Conservation (phyloP, 2,329 filamentous ascomycete species). For the Trichocomaceae sp. region DNA sequence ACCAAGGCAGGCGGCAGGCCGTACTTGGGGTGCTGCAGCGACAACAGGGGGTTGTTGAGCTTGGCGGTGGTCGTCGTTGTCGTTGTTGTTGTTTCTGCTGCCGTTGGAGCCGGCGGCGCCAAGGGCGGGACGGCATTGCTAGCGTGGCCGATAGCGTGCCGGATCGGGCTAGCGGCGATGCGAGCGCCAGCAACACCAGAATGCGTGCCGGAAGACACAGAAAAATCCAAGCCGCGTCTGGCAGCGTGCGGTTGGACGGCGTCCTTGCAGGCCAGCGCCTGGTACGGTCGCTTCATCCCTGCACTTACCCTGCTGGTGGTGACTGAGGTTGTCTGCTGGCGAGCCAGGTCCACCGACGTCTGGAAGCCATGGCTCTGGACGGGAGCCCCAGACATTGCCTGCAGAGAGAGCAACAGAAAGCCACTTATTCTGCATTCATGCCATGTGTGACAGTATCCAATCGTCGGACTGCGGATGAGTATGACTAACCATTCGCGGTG, state of each 20-base stretch:
- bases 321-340: conserved; percentile 26
- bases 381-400: conserved; percentile 6
- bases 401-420: not conserved
- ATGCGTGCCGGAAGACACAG: conserved; percentile 19
- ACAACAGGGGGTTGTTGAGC: conserved; percentile 44
- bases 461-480: no score
- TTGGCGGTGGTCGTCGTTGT: not conserved
- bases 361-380: conserved; percentile 49
- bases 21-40: conserved; percentile 58
- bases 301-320: conserved; percentile 33
- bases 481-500: no score
- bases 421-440: not conserved
- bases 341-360: conserved; percentile 39
- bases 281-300: conserved; percentile 44
- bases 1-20: conserved; percentile 55
- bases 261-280: no score
- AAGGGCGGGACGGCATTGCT: conserved; percentile 1
- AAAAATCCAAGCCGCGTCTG: conserved; percentile 20
- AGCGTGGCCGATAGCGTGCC: not conserved
- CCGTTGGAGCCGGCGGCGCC: not conserved
- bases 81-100: not conserved
- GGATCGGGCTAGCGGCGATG: conserved; percentile 38
- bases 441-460: no score
- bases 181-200: conserved; percentile 16
- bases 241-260: not conserved